Conservation (phyloP, 495 filamentous ascomycete species). For the Margaritispora aquatica region DNA sequence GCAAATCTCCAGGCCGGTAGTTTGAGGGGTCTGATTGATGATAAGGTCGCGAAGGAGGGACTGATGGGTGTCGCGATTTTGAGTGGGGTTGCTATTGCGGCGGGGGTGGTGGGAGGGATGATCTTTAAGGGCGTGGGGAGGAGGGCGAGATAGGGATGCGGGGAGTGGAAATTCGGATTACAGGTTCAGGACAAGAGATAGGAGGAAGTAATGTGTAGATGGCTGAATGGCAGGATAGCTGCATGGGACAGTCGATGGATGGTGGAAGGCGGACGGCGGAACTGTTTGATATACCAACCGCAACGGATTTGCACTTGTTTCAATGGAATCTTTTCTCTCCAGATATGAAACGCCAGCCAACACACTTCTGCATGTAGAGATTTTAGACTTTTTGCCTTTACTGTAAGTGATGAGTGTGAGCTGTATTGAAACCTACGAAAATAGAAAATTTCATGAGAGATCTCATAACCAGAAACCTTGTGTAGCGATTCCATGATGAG, state of each 20-base stretch:
- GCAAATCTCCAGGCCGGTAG: conserved; percentile 84
- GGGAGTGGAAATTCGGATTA: too few relatives aligned
- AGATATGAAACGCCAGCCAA: background rate
- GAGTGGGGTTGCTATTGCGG: conserved; percentile 85
- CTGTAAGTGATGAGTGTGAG: too few relatives aligned
- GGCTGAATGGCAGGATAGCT: background rate
- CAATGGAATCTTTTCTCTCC: conserved; percentile 9
- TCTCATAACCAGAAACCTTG: too few relatives aligned
- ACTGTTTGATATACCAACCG: conserved; percentile 21
- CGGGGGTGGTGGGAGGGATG: conserved; percentile 85
- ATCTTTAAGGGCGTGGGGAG: conserved; percentile 65
- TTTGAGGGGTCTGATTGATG: conserved; percentile 80
- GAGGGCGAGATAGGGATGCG: conserved; percentile 34
- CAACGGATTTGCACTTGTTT: conserved; percentile 11
- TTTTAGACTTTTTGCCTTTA: too few relatives aligned
- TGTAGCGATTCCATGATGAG: too few relatives aligned
- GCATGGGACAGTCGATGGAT: too few relatives aligned
- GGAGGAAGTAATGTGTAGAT: background rate
- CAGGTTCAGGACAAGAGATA: too few relatives aligned
- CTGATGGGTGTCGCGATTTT: conserved; percentile 95
- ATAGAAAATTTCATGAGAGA: too few relatives aligned
- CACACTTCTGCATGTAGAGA: too few relatives aligned
- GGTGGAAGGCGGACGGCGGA: too few relatives aligned
- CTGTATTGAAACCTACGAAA: too few relatives aligned
- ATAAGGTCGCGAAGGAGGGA: conserved; percentile 92